Evolutionary conservation across 257 asterid genomes (phyloP).

Genomic region (Apocynum venetum): DNA sequence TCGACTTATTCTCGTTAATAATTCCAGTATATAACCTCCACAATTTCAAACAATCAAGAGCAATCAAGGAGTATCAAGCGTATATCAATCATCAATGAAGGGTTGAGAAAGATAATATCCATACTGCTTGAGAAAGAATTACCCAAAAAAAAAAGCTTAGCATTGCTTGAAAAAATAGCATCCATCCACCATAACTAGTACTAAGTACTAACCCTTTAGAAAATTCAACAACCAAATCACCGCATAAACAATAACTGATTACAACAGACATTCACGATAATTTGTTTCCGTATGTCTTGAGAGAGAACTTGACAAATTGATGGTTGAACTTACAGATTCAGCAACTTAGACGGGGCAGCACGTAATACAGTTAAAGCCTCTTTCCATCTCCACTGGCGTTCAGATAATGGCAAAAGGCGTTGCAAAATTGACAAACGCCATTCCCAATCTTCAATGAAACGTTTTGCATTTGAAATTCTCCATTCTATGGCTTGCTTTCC

Average conservation of each 20-base stretch:
- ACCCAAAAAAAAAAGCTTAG: neutral
- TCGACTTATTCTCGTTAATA: neutral
- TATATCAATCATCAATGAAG: neutral
- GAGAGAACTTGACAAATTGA: conserved; percentile 7
- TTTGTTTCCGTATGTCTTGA: neutral
- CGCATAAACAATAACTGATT: neutral
- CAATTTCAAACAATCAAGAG: no score
- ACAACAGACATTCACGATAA: neutral
- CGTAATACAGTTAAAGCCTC: conserved; percentile 88
- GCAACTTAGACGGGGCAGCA: conserved; percentile 96
- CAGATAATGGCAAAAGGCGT: conserved; percentile 83
- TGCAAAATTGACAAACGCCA: conserved; percentile 97
- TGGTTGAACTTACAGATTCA: conserved; percentile 69
- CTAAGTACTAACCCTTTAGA: neutral
- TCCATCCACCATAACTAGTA: neutral
- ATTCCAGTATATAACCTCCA: no score
- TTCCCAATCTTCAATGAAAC: conserved; percentile 86
- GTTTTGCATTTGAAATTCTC: conserved; percentile 74
- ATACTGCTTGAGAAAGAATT: neutral
- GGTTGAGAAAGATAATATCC: neutral
- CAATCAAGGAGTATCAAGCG: no score
- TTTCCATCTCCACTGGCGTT: conserved; percentile 96
- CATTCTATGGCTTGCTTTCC: conserved; percentile 88
- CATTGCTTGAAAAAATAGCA: neutral
- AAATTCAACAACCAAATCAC: neutral